These are phyloP conservation scores for Coemansia sp. DNA, from an alignment of 192 early-diverging fungal genomes.

Conservation along the genomic window DNA sequence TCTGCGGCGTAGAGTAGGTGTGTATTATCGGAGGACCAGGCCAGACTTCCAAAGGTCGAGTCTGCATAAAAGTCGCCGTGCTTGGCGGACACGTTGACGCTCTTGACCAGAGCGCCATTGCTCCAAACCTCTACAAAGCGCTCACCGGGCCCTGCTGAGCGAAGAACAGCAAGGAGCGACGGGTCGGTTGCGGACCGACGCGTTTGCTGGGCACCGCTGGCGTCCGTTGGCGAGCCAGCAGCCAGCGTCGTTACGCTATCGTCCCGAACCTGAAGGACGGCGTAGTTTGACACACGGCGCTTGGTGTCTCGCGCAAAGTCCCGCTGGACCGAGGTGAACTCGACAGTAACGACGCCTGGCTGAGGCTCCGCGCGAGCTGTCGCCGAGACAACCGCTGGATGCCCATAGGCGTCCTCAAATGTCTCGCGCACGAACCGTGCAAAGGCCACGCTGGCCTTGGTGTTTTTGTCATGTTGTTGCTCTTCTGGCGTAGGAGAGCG, in stretches of 20 bases:
- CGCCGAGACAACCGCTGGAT: constrained; percentile 12
- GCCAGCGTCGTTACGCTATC: constrained; percentile 26
- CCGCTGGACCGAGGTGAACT: constrained; percentile 46
- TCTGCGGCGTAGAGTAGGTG: constrained; percentile 72
- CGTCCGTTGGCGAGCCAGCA: constrained; percentile 33
- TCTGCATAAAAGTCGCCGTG: constrained; percentile 76
- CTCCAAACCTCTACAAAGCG: constrained; percentile 64
- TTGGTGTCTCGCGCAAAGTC: constrained; percentile 56
- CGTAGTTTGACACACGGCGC: constrained; percentile 46
- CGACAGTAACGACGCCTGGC: constrained; percentile 23
- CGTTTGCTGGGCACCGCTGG: constrained; percentile 22
- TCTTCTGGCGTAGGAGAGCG: neutral
- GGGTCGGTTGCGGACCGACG: constrained; percentile 39
- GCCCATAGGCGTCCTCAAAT: constrained; percentile 33
- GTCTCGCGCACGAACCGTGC: constrained; percentile 20
- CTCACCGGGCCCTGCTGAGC: constrained; percentile 20
- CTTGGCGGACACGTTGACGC: constrained; percentile 61
- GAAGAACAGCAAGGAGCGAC: constrained; percentile 43
- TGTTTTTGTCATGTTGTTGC: constrained; percentile 6
- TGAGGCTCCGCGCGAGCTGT: constrained; percentile 7
- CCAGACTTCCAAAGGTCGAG: constrained; percentile 63
- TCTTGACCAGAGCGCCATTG: constrained; percentile 52
- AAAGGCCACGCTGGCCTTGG: constrained; percentile 29
- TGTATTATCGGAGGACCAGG: constrained; percentile 59
- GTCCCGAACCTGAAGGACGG: constrained; percentile 30